These are phyloP conservation scores for Gardenia jasminoides DNA, from an alignment of 257 asterid genomes.

Conservation along the genomic window DNA sequence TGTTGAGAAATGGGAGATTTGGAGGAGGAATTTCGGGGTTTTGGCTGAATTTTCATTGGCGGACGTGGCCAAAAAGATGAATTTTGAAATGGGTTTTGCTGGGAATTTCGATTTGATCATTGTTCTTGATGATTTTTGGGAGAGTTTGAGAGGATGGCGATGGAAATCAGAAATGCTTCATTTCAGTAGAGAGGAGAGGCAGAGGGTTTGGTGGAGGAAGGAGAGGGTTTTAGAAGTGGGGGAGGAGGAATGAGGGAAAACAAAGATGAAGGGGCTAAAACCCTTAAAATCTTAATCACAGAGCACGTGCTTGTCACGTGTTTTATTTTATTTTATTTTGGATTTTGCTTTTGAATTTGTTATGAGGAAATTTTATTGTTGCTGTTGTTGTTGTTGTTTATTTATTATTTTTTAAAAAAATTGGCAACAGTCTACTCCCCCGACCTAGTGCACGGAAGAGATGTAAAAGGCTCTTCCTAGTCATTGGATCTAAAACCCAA, in stretches of 20 bases:
- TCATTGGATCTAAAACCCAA: too few relatives aligned
- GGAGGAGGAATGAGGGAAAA: not conserved
- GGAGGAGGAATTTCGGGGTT: conserved; percentile 19
- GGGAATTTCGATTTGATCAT: conserved; percentile 38
- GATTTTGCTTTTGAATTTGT: too few relatives aligned
- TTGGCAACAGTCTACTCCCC: too few relatives aligned
- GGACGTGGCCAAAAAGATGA: conserved; percentile 27
- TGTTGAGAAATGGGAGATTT: conserved; percentile 28
- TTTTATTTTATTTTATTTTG: too few relatives aligned
- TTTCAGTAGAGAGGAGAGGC: not conserved
- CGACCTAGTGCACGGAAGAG: too few relatives aligned
- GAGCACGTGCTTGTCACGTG: not conserved
- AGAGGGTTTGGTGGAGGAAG: not conserved
- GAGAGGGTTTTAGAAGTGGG: conserved; percentile 21
- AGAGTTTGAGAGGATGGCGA: conserved; percentile 3
- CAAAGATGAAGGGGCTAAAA: not conserved
- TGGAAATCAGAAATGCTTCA: not conserved
- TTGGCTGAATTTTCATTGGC: conserved; percentile 2
- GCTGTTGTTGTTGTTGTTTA: too few relatives aligned
- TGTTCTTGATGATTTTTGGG: not conserved
- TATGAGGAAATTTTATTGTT: too few relatives aligned
- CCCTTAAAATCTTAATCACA: not conserved
- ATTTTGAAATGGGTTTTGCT: conserved; percentile 32
- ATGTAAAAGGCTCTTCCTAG: too few relatives aligned
- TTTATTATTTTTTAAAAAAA: too few relatives aligned